Conservation (phyloP, 768 basidiomycete species). For the Agrocybe praecox region DNA sequence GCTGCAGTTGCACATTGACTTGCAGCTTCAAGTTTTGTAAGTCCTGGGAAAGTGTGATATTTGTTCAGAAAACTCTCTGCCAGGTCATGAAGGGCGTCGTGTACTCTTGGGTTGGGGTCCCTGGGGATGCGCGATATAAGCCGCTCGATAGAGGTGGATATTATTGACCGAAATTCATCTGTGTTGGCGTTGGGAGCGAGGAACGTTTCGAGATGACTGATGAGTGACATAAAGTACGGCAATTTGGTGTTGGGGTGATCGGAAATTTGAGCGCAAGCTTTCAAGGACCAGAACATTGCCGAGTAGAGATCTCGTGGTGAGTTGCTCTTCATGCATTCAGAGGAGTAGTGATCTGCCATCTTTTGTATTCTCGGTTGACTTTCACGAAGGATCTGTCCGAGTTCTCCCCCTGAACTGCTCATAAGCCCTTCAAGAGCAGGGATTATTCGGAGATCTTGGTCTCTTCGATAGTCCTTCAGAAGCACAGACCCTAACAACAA, state of each 20-base stretch:
- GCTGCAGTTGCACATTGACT: background rate
- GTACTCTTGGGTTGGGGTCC: background rate
- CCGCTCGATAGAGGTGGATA: background rate
- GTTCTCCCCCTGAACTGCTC: no score
- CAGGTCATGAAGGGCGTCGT: background rate
- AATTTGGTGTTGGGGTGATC: background rate
- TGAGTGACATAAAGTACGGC: background rate
- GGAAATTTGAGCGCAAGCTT: background rate
- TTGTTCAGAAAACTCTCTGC: background rate
- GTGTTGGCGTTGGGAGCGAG: background rate
- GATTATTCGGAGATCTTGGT: no score
- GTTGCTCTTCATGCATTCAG: background rate
- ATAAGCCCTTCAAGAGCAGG: no score
- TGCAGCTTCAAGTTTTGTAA: background rate
- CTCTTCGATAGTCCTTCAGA: no score
- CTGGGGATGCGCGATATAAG: background rate
- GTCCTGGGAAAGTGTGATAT: background rate
- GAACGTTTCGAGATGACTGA: background rate
- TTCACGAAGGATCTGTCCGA: background rate
- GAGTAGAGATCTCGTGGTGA: background rate
- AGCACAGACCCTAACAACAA: no score
- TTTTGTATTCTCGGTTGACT: background rate
- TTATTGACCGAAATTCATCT: background rate
- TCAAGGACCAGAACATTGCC: background rate
- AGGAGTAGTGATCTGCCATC: background rate